Evolutionary conservation across 495 filamentous ascomycete species (phyloP).

Genomic region (Daldinia vernicosa): DNA sequence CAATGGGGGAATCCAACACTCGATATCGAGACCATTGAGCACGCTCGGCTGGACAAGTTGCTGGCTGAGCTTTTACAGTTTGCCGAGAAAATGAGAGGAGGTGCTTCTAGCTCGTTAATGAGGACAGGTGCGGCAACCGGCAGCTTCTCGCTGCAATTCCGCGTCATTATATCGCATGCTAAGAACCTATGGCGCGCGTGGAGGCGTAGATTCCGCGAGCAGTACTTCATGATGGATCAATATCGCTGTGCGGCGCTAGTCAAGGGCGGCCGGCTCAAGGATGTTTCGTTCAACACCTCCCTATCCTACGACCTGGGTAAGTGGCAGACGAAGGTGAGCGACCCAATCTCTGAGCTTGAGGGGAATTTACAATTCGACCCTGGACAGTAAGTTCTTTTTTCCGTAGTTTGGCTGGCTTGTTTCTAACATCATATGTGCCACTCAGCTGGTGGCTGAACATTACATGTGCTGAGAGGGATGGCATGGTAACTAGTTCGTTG

Average conservation of each 20-base stretch:
- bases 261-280: conserved; percentile 46
- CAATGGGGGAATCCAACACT: conserved; percentile 30
- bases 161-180: conserved; percentile 38
- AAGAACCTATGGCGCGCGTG: conserved; percentile 50
- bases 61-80: conserved; percentile 47
- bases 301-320: conserved; percentile 31
- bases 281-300: conserved; percentile 42
- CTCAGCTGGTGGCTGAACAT: conserved; percentile 62
- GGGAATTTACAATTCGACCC: conserved; percentile 45
- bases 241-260: conserved; percentile 46
- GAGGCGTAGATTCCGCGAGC: conserved; percentile 48
- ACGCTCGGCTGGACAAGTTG: conserved; percentile 56
- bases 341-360: conserved; percentile 44
- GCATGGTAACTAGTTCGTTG: conserved; percentile 50
- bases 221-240: conserved; percentile 55
- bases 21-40: conserved; percentile 47
- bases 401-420: background rate
- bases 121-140: background rate
- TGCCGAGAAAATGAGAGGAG: conserved; percentile 18
- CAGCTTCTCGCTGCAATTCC: conserved; percentile 25
- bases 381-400: conserved; percentile 45
- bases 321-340: conserved; percentile 41
- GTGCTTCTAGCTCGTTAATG: background rate
- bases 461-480: conserved; percentile 57
- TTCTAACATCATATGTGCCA: conserved; percentile 15